Conservation (phyloP, 1,284 basidiomycete species). For the Dichomitus squalens region DNA sequence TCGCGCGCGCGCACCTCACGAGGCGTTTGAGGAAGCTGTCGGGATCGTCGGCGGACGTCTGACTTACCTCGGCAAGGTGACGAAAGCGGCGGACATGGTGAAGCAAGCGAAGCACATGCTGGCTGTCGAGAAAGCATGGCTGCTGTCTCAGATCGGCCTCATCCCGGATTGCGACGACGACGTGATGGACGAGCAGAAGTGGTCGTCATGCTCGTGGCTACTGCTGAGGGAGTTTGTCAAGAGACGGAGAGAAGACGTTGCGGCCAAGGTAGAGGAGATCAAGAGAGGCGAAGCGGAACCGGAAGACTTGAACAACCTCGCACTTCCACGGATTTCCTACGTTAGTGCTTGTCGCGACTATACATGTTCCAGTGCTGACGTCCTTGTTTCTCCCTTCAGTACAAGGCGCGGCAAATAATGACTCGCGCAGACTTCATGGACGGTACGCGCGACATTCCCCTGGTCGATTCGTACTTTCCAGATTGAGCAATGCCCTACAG, state of each 20-base stretch:
- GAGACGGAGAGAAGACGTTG: slow-evolving; percentile 52
- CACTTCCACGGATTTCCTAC: slow-evolving; percentile 64
- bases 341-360: slow-evolving; percentile 37
- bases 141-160: slow-evolving; percentile 71
- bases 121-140: slow-evolving; percentile 76
- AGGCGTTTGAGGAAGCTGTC: slow-evolving; percentile 53
- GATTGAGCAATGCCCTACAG: slow-evolving; percentile 33
- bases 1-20: slow-evolving; percentile 21
- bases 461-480: neutral
- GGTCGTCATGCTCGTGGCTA: slow-evolving; percentile 80
- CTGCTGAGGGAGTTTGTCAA: slow-evolving; percentile 72
- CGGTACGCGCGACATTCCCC: slow-evolving; percentile 39
- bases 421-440: slow-evolving; percentile 82
- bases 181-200: slow-evolving; percentile 89
- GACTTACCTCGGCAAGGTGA: slow-evolving; percentile 69
- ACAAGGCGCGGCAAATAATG: slow-evolving; percentile 76
- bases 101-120: slow-evolving; percentile 66
- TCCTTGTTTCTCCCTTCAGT: slow-evolving; percentile 36
- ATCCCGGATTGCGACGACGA: slow-evolving; percentile 83
- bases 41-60: slow-evolving; percentile 76
- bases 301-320: slow-evolving; percentile 44
- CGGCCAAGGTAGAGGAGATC: slow-evolving; percentile 42
- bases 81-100: slow-evolving; percentile 61
- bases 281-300: slow-evolving; percentile 39
- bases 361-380: slow-evolving; percentile 11